Evolutionary conservation across 108 stramenopile species (phyloP).

Genomic region (Pelagomonas calceolata): DNA sequence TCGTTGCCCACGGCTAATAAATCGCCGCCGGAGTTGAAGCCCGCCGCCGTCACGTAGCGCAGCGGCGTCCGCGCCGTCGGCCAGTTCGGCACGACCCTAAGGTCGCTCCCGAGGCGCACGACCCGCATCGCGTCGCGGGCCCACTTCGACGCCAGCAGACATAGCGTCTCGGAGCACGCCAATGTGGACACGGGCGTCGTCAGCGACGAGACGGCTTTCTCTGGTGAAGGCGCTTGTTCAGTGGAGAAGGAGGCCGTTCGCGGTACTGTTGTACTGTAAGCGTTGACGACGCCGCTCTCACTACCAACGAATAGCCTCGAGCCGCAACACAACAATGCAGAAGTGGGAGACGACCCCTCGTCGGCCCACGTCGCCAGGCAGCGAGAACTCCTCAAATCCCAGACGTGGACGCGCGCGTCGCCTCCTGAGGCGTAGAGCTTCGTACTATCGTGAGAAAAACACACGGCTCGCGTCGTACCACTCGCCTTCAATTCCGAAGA

Average conservation of each 20-base stretch:
- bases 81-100: conserved; percentile 44
- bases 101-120: conserved; percentile 29
- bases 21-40: conserved; percentile 32
- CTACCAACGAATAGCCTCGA: conserved; percentile 24
- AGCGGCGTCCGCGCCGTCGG: conserved; percentile 43
- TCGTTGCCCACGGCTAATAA: conserved; percentile 47
- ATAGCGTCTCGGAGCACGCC: too few species aligned
- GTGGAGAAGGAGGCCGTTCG: neutral
- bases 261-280: conserved; percentile 13
- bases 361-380: conserved; percentile 33
- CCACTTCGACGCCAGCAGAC: conserved; percentile 30
- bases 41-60: conserved; percentile 30
- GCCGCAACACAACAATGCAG: conserved; percentile 3
- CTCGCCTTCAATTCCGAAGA: conserved; percentile 36
- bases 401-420: conserved; percentile 41
- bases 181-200: conserved; percentile 30
- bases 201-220: conserved; percentile 37
- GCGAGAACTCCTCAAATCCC: conserved; percentile 37
- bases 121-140: conserved; percentile 39
- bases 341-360: conserved; percentile 33
- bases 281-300: conserved; percentile 41
- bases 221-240: neutral
- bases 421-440: conserved; percentile 25
- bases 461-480: conserved; percentile 15
- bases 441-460: conserved; percentile 25